Evolutionary conservation across 257 asterid genomes (phyloP).

Genomic region (Solanum clarkiae): DNA sequence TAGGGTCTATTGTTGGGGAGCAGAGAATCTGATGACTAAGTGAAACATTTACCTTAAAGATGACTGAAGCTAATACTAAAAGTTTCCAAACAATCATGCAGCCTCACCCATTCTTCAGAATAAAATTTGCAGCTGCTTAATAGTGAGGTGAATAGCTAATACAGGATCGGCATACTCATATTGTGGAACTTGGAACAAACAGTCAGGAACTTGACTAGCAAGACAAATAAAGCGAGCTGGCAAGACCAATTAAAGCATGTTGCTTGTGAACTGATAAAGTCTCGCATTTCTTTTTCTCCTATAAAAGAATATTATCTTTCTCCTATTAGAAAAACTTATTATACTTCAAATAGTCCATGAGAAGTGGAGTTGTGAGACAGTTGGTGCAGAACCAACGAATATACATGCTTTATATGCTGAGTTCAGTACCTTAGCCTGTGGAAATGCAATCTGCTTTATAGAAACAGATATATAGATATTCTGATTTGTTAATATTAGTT

Average conservation of each 20-base stretch:
- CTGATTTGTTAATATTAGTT: neutral
- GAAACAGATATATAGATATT: neutral
- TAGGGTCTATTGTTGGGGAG: neutral
- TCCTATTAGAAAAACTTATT: neutral
- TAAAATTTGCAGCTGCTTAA: neutral
- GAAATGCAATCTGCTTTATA: neutral
- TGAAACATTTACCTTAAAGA: neutral
- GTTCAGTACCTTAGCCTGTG: neutral
- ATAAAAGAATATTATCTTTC: neutral
- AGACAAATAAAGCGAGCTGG: neutral
- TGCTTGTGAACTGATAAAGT: neutral
- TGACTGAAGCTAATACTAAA: neutral
- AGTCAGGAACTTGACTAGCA: neutral
- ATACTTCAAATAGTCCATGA: neutral
- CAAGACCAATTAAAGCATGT: neutral
- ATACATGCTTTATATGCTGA: neutral
- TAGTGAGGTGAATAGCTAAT: neutral
- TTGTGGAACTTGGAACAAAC: neutral
- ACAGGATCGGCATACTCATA: neutral
- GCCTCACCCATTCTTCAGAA: neutral
- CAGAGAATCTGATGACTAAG: neutral
- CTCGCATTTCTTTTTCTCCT: neutral
- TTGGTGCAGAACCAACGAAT: neutral
- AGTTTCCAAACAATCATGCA: neutral
- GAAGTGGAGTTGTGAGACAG: neutral